Evolutionary conservation across 2,329 filamentous ascomycete species (phyloP).

Genomic region (Leptodontidium sp.): DNA sequence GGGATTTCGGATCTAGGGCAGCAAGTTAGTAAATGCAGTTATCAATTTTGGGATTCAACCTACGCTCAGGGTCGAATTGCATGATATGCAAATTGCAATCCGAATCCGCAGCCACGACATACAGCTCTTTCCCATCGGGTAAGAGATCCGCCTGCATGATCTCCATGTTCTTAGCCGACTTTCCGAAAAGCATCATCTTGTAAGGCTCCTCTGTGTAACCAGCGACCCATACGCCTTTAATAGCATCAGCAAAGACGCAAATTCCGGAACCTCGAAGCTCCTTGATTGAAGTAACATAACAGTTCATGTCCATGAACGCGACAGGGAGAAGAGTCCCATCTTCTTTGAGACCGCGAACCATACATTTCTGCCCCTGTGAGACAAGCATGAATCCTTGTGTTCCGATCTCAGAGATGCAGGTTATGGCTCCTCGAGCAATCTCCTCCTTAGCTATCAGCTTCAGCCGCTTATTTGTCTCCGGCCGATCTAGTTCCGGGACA

Average conservation of each 20-base stretch:
- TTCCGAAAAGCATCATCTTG: conserved; percentile 91
- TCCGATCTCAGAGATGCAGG: conserved; percentile 83
- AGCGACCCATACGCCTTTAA: conserved; percentile 95
- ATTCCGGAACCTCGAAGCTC: conserved; percentile 85
- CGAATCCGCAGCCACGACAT: conserved; percentile 82
- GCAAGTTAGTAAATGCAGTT: conserved; percentile 4
- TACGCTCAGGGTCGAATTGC: conserved; percentile 94
- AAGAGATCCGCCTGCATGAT: conserved; percentile 86
- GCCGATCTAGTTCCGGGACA: conserved; percentile 84
- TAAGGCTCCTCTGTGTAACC: conserved; percentile 98
- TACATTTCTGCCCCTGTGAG: conserved; percentile 95
- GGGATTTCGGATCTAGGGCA: conserved; percentile 84
- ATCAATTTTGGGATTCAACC: conserved; percentile 48
- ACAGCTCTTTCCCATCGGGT: conserved; percentile 83
- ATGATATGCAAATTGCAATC: conserved; percentile 88
- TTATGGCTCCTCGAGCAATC: conserved; percentile 90
- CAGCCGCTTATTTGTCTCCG: conserved; percentile 85
- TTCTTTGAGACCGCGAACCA: conserved; percentile 95
- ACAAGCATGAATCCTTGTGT: conserved; percentile 88
- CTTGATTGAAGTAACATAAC: conserved; percentile 86
- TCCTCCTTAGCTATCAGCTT: conserved; percentile 90
- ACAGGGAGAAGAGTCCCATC: conserved; percentile 92
- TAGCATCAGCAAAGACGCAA: conserved; percentile 86
- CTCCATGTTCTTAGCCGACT: conserved; percentile 80
- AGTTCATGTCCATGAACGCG: conserved; percentile 97